phyloP scores from a whole-genome alignment of 2,329 filamentous ascomycete species.

The Microsporum ferrugineum region DNA sequence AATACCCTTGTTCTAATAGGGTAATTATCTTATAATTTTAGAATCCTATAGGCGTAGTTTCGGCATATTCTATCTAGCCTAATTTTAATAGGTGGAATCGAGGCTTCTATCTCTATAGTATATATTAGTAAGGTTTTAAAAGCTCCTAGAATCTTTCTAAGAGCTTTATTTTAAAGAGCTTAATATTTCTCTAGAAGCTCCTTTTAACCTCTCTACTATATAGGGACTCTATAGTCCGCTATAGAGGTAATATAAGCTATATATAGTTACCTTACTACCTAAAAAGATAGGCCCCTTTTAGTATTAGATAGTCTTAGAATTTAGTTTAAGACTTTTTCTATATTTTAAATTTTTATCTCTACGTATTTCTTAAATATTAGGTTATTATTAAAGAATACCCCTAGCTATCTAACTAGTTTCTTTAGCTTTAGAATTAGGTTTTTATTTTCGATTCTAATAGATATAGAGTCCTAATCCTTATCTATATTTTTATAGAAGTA shows the following conservation, averaged over 20 bases:
- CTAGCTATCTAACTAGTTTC: not conserved
- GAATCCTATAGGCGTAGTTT: not conserved
- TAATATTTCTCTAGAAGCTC: not conserved
- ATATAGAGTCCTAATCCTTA: not conserved
- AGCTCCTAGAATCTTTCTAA: not conserved
- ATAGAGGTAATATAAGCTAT: constrained; percentile 1
- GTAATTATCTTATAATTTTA: not conserved
- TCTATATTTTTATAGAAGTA: not conserved
- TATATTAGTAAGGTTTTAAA: not conserved
- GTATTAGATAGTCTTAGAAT: not conserved
- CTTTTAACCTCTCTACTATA: not conserved
- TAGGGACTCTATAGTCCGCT: not conserved
- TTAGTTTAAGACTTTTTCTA: not conserved
- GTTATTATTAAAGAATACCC: not conserved
- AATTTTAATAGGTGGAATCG: not conserved
- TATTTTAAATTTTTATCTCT: not conserved
- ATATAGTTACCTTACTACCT: not conserved
- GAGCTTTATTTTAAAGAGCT: not conserved
- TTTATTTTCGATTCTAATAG: not conserved
- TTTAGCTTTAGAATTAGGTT: not conserved
- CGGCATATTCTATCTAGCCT: not conserved
- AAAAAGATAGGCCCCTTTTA: not conserved
- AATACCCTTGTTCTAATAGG: not conserved
- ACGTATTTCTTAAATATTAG: not conserved
- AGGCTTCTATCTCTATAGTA: not conserved